Conservation (phyloP, 2,329 filamentous ascomycete species). For the Aureobasidium sp. region DNA sequence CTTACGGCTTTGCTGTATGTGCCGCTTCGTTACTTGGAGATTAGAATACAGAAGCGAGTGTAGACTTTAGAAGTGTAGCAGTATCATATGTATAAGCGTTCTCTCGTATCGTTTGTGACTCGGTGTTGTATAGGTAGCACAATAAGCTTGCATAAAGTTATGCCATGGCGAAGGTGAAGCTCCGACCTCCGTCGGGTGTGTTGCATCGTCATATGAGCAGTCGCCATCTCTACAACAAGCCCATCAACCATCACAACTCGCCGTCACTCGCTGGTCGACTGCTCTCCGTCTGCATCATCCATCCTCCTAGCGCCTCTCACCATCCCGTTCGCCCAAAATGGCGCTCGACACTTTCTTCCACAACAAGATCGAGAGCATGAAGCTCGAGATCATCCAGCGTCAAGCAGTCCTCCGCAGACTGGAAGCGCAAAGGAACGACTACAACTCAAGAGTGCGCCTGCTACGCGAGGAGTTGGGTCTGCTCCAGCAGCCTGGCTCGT, state of each 20-base stretch:
- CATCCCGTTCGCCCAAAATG: constrained; percentile 55
- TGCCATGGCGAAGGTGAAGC: background rate
- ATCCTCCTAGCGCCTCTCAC: background rate
- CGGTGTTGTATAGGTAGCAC: background rate
- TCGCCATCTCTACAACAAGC: constrained; percentile 6
- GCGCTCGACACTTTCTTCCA: constrained; percentile 99
- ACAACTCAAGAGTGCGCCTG: constrained; percentile 94
- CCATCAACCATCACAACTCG: constrained; percentile 6
- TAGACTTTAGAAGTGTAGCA: background rate
- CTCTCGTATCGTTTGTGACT: background rate
- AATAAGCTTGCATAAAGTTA: no score
- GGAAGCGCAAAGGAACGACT: constrained; percentile 97
- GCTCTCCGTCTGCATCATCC: background rate
- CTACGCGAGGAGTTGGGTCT: constrained; percentile 91
- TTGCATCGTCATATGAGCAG: constrained; percentile 5
- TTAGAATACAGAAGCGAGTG: constrained; percentile 20
- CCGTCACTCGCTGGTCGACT: background rate
- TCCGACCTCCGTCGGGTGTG: background rate
- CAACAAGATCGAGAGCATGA: constrained; percentile 99
- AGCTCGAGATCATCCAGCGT: constrained; percentile 99
- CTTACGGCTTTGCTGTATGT: constrained; percentile 40
- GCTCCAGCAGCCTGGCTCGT: constrained; percentile 93
- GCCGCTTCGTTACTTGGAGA: constrained; percentile 37
- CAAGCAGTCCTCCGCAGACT: constrained; percentile 90
- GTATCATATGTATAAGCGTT: no score